phyloP scores from a whole-genome alignment of 768 basidiomycete genomes.

The Fomitopsis serialis region DNA sequence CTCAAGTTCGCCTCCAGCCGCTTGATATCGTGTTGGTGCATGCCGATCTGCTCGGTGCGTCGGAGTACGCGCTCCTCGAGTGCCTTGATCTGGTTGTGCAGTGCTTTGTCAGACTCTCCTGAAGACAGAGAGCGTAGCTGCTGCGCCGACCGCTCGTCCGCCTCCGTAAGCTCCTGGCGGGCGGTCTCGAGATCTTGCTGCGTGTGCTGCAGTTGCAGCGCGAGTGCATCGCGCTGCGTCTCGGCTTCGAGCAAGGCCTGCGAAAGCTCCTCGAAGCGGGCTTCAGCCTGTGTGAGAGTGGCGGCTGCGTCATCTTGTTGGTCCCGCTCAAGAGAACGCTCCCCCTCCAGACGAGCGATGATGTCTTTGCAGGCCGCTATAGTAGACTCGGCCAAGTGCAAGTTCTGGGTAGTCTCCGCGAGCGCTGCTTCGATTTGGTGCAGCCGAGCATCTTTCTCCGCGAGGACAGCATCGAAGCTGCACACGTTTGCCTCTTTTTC shows the following conservation, averaged over 20 bases:
- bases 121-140: constrained; percentile 62
- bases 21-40: constrained; percentile 75
- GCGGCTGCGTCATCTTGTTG: constrained; percentile 16
- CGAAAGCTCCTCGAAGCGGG: constrained; percentile 38
- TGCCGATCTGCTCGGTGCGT: constrained; percentile 68
- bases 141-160: constrained; percentile 60
- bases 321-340: constrained; percentile 11
- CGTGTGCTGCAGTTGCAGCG: constrained; percentile 61
- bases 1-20: constrained; percentile 70
- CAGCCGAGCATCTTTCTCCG: neutral
- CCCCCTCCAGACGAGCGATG: constrained; percentile 14
- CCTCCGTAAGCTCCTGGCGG: constrained; percentile 48
- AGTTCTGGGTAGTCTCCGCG: constrained; percentile 6
- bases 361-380: constrained; percentile 11
- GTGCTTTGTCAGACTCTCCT: constrained; percentile 42
- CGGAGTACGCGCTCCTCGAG: constrained; percentile 61
- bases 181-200: constrained; percentile 48
- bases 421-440: neutral
- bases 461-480: neutral
- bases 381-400: constrained; percentile 9
- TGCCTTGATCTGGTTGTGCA: constrained; percentile 63
- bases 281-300: constrained; percentile 36
- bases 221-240: constrained; percentile 60
- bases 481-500: neutral
- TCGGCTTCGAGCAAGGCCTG: constrained; percentile 51